Conservation (phyloP, 495 filamentous ascomycete species). For the Aspergillus sparsus region DNA sequence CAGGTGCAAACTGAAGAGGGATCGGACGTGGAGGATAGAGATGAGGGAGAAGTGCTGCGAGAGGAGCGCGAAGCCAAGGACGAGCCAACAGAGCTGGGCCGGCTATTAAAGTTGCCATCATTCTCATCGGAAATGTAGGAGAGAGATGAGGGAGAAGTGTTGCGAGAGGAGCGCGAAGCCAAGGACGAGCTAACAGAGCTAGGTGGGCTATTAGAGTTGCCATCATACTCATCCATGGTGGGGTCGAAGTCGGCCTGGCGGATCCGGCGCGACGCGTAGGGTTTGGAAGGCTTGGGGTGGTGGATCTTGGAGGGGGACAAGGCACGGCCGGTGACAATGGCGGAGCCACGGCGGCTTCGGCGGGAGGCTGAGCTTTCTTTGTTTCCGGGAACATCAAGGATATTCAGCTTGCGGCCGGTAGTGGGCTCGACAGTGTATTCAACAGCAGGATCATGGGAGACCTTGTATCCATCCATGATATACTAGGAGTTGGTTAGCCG, state of each 20-base stretch:
- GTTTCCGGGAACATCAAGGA: conserved; percentile 64
- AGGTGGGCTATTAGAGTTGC: too few relatives aligned
- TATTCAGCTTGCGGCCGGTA: conserved; percentile 90
- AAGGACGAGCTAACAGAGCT: too few relatives aligned
- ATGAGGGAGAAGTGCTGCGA: conserved; percentile 69
- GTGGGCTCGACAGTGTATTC: conserved; percentile 92
- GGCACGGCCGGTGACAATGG: conserved; percentile 82
- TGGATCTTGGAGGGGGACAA: conserved; percentile 87
- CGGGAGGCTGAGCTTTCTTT: conserved; percentile 34
- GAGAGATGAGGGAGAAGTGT: too few relatives aligned
- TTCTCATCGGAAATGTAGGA: conserved; percentile 72
- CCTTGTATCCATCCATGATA: conserved; percentile 99
- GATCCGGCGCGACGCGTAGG: conserved; percentile 81
- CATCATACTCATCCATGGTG: conserved; percentile 69
- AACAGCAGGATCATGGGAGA: conserved; percentile 93
- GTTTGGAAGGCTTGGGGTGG: conserved; percentile 84
- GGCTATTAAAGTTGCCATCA: conserved; percentile 60
- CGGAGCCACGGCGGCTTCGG: conserved; percentile 42
- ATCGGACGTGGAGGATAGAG: conserved; percentile 72
- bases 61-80: conserved; percentile 73
- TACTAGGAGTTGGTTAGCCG: conserved; percentile 51
- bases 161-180: too few relatives aligned
- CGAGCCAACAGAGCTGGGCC: conserved; percentile 73
- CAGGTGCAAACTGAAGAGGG: conserved; percentile 74
- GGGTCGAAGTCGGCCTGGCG: conserved; percentile 72